Evolutionary conservation across 768 basidiomycete species (phyloP).

Genomic region (Hygrocybe coccinea): DNA sequence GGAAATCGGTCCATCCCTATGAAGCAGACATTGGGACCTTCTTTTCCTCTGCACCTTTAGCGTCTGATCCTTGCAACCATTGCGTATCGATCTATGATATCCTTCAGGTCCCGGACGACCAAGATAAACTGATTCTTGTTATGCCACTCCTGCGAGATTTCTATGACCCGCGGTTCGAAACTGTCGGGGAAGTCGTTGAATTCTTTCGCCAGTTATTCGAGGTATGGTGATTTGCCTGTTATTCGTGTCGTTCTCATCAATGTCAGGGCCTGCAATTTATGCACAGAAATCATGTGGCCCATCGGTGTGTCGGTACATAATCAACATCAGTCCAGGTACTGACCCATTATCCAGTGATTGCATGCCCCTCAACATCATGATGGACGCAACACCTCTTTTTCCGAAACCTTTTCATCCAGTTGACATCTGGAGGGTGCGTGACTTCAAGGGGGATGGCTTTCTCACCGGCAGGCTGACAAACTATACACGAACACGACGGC

Average conservation of each 20-base stretch:
- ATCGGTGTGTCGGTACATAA: constrained; percentile 10
- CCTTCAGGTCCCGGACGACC: constrained; percentile 10
- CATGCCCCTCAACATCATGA: constrained; percentile 7
- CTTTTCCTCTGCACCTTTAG: constrained; percentile 10
- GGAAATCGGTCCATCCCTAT: constrained; percentile 10
- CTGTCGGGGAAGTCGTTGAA: too few species aligned
- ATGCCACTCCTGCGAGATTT: constrained; percentile 15
- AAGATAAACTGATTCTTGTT: constrained; percentile 12
- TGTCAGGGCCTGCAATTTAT: constrained; percentile 21
- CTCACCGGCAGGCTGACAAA: too few species aligned
- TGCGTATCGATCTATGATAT: constrained; percentile 23
- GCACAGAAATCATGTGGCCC: constrained; percentile 21
- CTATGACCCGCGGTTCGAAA: too few species aligned
- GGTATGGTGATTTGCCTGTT: constrained; percentile 9
- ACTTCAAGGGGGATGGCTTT: too few species aligned
- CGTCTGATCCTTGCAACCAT: constrained; percentile 20
- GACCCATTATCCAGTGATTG: not conserved
- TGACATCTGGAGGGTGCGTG: too few species aligned
- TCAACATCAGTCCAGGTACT: not conserved
- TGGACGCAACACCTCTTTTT: constrained; percentile 6
- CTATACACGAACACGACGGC: too few species aligned
- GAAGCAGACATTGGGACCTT: constrained; percentile 25
- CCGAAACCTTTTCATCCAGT: too few species aligned
- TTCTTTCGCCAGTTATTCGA: constrained; percentile 30
- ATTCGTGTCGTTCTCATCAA: not conserved